Evolutionary conservation across 495 filamentous ascomycete species (phyloP).

Genomic region (Penicillium desertorum): DNA sequence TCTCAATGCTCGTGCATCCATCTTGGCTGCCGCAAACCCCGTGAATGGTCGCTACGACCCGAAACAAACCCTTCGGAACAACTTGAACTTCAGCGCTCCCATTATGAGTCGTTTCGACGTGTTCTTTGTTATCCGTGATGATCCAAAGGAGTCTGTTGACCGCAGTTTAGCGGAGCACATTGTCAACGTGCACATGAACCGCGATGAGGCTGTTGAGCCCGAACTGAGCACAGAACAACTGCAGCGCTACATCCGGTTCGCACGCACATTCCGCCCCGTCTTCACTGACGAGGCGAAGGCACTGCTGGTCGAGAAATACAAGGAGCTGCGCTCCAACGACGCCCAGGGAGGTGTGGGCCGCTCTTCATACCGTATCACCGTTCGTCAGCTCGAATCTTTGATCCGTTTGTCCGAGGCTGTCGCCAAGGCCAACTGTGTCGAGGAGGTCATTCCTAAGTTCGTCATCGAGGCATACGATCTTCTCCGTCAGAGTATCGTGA

Average conservation of each 20-base stretch:
- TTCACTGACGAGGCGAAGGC: slow-evolving; percentile 86
- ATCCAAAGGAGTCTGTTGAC: slow-evolving; percentile 90
- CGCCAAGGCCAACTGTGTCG: slow-evolving; percentile 94
- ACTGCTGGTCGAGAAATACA: slow-evolving; percentile 88
- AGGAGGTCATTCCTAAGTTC: slow-evolving; percentile 79
- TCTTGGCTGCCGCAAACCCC: slow-evolving; percentile 94
- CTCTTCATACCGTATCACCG: slow-evolving; percentile 95
- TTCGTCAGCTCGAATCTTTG: slow-evolving; percentile 91
- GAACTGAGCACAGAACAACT: slow-evolving; percentile 96
- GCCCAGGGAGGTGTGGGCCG: slow-evolving; percentile 90
- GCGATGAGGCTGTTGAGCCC: slow-evolving; percentile 85
- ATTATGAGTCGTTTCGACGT: slow-evolving; percentile 99
- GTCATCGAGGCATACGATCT: slow-evolving; percentile 90
- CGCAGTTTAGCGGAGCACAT: slow-evolving; percentile 92
- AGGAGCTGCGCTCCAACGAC: slow-evolving; percentile 91
- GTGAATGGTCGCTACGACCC: slow-evolving; percentile 96
- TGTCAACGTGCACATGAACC: slow-evolving; percentile 87
- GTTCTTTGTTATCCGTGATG: slow-evolving; percentile 97
- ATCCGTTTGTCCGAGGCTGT: slow-evolving; percentile 95
- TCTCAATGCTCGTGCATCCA: slow-evolving; percentile 90
- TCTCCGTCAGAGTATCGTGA: slow-evolving; percentile 90
- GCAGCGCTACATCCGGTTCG: slow-evolving; percentile 96
- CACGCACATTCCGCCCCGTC: slow-evolving; percentile 88
- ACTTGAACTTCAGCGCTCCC: slow-evolving; percentile 97
- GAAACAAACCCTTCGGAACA: slow-evolving; percentile 86